Percentiles rank a stretch among this genome's conserved stretches.
phyloP scores from a whole-genome alignment of 2,329 filamentous ascomycete genomes.

The Fonsecaea erecta region DNA sequence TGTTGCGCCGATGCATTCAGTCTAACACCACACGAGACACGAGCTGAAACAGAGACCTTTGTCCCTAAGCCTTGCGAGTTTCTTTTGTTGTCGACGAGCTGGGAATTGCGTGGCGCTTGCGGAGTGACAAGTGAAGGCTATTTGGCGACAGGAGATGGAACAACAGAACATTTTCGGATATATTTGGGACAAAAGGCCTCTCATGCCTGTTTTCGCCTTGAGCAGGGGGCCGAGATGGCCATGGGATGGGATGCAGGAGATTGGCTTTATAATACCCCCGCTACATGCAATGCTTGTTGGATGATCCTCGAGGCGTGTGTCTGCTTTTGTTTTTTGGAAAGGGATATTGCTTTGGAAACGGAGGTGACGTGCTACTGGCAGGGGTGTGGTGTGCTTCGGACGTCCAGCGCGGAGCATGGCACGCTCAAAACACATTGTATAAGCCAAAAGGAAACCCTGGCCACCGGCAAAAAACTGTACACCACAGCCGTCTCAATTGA shows the following conservation, averaged over 20 bases:
- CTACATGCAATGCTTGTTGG: neutral
- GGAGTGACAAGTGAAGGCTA: slow-evolving; percentile 19
- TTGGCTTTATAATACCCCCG: neutral
- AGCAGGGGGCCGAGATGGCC: neutral
- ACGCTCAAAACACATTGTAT: neutral
- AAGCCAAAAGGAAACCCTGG: neutral
- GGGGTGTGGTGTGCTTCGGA: neutral
- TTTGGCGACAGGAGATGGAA: slow-evolving; percentile 7
- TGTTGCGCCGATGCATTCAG: neutral
- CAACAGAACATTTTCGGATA: neutral
- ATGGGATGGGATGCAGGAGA: too few species aligned
- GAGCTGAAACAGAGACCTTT: slow-evolving; percentile 17
- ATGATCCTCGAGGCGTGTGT: neutral
- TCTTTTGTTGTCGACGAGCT: slow-evolving; percentile 25
- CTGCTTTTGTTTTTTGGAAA: too few species aligned
- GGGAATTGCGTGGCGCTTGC: slow-evolving; percentile 30
- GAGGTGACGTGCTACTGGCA: neutral
- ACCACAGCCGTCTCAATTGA: neutral
- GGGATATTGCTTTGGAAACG: neutral
- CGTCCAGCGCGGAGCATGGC: neutral
- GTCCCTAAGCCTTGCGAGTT: slow-evolving; percentile 32
- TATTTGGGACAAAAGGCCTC: neutral
- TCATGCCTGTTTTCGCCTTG: neutral
- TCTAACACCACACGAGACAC: neutral
- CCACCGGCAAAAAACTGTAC: neutral